Conservation (phyloP, 1,284 basidiomycete species). For the Abortiporus biennis region DNA sequence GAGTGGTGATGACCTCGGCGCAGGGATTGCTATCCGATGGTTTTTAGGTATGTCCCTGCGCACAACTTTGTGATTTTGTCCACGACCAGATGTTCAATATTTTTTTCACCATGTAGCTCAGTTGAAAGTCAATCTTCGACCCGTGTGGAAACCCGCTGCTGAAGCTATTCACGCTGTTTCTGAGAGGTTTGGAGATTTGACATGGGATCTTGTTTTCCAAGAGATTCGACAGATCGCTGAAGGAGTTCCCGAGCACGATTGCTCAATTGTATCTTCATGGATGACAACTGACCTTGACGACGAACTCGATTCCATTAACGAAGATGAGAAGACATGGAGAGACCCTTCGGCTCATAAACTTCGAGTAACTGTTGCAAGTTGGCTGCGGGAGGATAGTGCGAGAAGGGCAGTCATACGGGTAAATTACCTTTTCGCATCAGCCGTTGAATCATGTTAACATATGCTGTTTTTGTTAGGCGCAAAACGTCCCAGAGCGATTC, state of each 20-base stretch:
- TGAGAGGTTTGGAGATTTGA: slow-evolving; percentile 53
- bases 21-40: slow-evolving; percentile 58
- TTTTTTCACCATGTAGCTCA: slow-evolving; percentile 50
- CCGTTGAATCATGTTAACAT: background rate
- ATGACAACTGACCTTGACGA: slow-evolving; percentile 16
- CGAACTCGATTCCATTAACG: slow-evolving; percentile 40
- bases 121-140: slow-evolving; percentile 87
- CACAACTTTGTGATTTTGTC: background rate
- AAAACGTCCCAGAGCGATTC: slow-evolving; percentile 60
- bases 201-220: slow-evolving; percentile 69
- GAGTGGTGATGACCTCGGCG: slow-evolving; percentile 45
- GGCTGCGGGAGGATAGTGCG: slow-evolving; percentile 31
- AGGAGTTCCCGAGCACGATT: slow-evolving; percentile 14
- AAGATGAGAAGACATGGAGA: slow-evolving; percentile 69
- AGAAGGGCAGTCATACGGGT: slow-evolving; percentile 30
- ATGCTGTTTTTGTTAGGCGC: slow-evolving; percentile 37
- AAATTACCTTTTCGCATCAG: slow-evolving; percentile 9
- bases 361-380: slow-evolving; percentile 36
- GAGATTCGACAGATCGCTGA: slow-evolving; percentile 41
- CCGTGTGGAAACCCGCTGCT: slow-evolving; percentile 82
- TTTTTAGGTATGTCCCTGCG: slow-evolving; percentile 43
- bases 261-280: slow-evolving; percentile 18
- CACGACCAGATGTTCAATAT: background rate
- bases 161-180: slow-evolving; percentile 59
- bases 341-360: slow-evolving; percentile 67